Conservation (phyloP, 2,329 filamentous ascomycete species). For the Nannizziopsis arthrosporioides region DNA sequence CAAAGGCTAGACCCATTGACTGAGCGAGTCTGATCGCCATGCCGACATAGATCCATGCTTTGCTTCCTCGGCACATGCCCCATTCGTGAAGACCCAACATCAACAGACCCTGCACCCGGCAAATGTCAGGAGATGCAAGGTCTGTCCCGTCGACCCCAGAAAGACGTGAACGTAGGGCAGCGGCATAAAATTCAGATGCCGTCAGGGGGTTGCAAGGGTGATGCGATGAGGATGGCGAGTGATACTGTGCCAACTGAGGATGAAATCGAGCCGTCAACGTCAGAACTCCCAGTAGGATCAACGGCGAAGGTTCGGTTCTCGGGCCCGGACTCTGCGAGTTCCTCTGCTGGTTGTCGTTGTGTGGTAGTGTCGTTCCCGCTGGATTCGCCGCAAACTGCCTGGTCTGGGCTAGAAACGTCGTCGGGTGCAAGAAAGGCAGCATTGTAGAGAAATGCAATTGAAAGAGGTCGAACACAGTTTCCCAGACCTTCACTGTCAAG, state of each 20-base stretch:
- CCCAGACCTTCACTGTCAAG: conserved; percentile 46
- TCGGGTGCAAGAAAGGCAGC: conserved; percentile 46
- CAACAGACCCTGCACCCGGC: conserved; percentile 42
- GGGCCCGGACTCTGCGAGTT: conserved; percentile 22
- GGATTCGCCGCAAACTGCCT: conserved; percentile 25
- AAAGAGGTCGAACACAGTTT: conserved; percentile 47
- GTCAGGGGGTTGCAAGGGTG: conserved; percentile 38
- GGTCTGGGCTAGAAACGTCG: conserved; percentile 42
- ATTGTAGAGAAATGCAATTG: conserved; percentile 47
- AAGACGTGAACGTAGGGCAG: conserved; percentile 39
- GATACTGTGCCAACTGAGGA: conserved; percentile 36
- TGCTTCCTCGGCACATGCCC: conserved; percentile 43
- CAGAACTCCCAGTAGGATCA: conserved; percentile 46
- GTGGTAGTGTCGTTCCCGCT: not conserved
- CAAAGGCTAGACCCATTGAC: conserved; percentile 36
- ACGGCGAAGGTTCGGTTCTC: conserved; percentile 32
- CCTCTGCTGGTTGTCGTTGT: conserved; percentile 15
- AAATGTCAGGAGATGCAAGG: conserved; percentile 36
- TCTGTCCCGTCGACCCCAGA: conserved; percentile 33
- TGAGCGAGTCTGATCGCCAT: conserved; percentile 38
- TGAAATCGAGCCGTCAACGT: conserved; percentile 47
- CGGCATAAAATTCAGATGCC: conserved; percentile 45
- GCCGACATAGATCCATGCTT: conserved; percentile 42
- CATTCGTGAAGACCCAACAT: conserved; percentile 49
- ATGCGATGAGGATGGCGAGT: conserved; percentile 36